Conservation (phyloP, 2,329 filamentous ascomycete species). For the Neonectria faginata region DNA sequence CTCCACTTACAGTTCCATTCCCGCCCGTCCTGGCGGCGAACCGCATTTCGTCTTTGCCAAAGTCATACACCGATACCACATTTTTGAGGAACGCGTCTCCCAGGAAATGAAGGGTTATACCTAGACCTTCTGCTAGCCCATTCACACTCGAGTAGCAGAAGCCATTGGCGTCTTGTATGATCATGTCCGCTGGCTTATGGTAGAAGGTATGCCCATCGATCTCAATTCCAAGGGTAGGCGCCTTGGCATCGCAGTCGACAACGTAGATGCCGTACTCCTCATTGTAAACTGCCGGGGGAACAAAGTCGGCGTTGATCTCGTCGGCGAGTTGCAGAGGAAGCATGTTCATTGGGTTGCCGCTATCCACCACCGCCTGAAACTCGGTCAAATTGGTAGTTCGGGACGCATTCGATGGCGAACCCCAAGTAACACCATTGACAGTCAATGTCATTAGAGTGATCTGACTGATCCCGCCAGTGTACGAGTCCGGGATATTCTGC, state of each 20-base stretch:
- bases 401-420: constrained; percentile 2
- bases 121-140: too few relatives aligned
- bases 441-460: constrained; percentile 37
- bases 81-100: too few relatives aligned
- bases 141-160: too few relatives aligned
- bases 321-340: constrained; percentile 52
- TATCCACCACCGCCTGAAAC: constrained; percentile 58
- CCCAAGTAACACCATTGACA: constrained; percentile 30
- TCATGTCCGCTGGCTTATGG: too few relatives aligned
- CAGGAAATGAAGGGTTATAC: too few relatives aligned
- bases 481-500: constrained; percentile 29
- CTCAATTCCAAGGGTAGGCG: constrained; percentile 55
- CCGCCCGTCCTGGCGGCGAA: too few relatives aligned
- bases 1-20: too few relatives aligned
- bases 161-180: too few relatives aligned
- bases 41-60: too few relatives aligned
- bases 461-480: constrained; percentile 23
- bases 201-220: constrained; percentile 41
- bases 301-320: constrained; percentile 55
- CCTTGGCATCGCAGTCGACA: constrained; percentile 55
- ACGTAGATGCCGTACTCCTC: constrained; percentile 47
- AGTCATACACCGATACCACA: too few relatives aligned
- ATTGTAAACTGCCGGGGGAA: constrained; percentile 53
- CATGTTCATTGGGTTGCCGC: constrained; percentile 56
- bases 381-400: constrained; percentile 44